Evolutionary conservation across 345 rosid genomes (phyloP).

Genomic region (Brassica nigra): DNA sequence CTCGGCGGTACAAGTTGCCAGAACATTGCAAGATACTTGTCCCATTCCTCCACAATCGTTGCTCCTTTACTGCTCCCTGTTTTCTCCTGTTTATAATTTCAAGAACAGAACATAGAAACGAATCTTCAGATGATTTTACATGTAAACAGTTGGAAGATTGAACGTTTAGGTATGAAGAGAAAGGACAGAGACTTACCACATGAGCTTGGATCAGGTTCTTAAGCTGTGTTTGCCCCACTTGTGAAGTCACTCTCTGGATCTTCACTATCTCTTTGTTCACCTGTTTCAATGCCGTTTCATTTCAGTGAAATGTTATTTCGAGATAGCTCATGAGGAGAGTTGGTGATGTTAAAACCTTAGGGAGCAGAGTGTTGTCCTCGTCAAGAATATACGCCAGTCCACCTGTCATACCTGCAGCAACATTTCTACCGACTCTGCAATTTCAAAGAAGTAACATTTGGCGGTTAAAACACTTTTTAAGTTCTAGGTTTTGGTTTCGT

Average conservation of each 20-base stretch:
- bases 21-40: slow-evolving; percentile 69
- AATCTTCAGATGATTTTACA: slow-evolving; percentile 5
- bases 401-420: slow-evolving; percentile 99
- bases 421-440: slow-evolving; percentile 97
- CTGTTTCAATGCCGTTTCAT: slow-evolving; percentile 44
- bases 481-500: not conserved
- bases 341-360: slow-evolving; percentile 62
- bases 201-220: slow-evolving; percentile 87
- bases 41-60: slow-evolving; percentile 76
- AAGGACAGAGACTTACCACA: slow-evolving; percentile 50
- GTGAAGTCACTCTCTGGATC: slow-evolving; percentile 85
- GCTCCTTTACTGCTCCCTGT: slow-evolving; percentile 87
- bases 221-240: slow-evolving; percentile 91
- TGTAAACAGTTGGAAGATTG: not conserved
- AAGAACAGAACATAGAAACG: not conserved
- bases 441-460: slow-evolving; percentile 3
- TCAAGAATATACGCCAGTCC: slow-evolving; percentile 92
- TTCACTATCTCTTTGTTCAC: slow-evolving; percentile 92
- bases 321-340: not conserved
- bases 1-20: slow-evolving; percentile 99
- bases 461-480: not conserved
- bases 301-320: not conserved
- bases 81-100: slow-evolving; percentile 58
- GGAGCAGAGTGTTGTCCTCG: slow-evolving; percentile 78
- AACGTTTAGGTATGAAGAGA: not conserved